phyloP scores from a whole-genome alignment of 2,329 filamentous ascomycete species.

The Sclerotinia sclerotiorum region DNA sequence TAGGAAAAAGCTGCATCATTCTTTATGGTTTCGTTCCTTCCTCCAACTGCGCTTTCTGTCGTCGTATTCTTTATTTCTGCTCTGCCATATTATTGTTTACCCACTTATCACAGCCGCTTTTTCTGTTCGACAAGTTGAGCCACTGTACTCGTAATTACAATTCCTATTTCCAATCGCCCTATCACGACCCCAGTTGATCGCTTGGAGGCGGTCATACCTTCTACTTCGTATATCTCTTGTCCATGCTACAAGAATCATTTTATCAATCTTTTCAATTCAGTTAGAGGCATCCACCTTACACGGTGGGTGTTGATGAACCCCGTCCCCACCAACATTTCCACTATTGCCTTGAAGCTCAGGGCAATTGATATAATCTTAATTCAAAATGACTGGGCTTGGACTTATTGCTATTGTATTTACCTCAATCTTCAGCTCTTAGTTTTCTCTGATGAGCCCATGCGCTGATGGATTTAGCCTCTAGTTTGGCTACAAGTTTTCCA shows the following conservation, averaged over 20 bases:
- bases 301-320: background rate
- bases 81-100: background rate
- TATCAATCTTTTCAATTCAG: background rate
- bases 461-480: background rate
- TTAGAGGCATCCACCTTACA: background rate
- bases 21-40: background rate
- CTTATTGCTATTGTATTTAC: too few relatives aligned
- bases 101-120: background rate
- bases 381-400: background rate
- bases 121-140: background rate
- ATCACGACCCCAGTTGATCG: background rate
- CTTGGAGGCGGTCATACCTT: background rate
- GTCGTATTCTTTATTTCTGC: background rate
- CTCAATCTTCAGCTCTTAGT: background rate
- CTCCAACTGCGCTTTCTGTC: background rate
- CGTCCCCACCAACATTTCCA: background rate
- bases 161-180: background rate
- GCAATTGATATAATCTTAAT: slow-evolving; percentile 1
- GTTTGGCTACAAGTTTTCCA: background rate
- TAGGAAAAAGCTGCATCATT: background rate
- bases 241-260: background rate
- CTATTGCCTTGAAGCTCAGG: background rate
- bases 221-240: background rate
- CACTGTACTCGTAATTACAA: background rate
- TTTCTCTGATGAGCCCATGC: background rate